Evolutionary conservation across 1,284 basidiomycete species (phyloP).

Genomic region (Puccinia triticina): DNA sequence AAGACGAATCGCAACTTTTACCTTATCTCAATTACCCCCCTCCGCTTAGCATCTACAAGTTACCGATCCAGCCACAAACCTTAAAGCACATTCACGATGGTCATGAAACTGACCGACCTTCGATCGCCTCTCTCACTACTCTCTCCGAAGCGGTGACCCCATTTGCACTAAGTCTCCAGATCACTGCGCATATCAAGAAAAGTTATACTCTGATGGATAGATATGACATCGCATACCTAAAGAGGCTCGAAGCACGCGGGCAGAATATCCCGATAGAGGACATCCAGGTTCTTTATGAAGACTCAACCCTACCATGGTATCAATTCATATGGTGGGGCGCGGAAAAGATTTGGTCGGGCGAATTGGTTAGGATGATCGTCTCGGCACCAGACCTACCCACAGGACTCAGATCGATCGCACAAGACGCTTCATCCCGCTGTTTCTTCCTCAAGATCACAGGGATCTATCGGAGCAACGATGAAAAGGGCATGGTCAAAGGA

Average conservation of each 20-base stretch:
- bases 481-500: slow-evolving; percentile 47
- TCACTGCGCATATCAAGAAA: slow-evolving; percentile 53
- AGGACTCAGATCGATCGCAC: slow-evolving; percentile 11
- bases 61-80: slow-evolving; percentile 33
- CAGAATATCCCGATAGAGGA: slow-evolving; percentile 26
- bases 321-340: slow-evolving; percentile 54
- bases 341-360: slow-evolving; percentile 55
- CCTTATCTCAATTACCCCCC: slow-evolving; percentile 17
- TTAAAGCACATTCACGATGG: slow-evolving; percentile 51
- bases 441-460: slow-evolving; percentile 49
- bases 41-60: slow-evolving; percentile 50
- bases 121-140: slow-evolving; percentile 28
- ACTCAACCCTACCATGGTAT: slow-evolving; percentile 52
- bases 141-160: slow-evolving; percentile 51
- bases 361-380: slow-evolving; percentile 54
- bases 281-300: slow-evolving; percentile 12
- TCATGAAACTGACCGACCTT: slow-evolving; percentile 21
- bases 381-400: slow-evolving; percentile 11
- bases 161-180: slow-evolving; percentile 54
- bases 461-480: slow-evolving; percentile 41
- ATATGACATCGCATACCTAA: slow-evolving; percentile 45
- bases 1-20: slow-evolving; percentile 33
- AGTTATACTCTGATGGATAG: slow-evolving; percentile 36
- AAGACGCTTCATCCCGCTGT: slow-evolving; percentile 23
- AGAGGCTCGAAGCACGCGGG: slow-evolving; percentile 28